phyloP scores from a whole-genome alignment of 306 rosid genomes.

The Ormosia semicastrata region DNA sequence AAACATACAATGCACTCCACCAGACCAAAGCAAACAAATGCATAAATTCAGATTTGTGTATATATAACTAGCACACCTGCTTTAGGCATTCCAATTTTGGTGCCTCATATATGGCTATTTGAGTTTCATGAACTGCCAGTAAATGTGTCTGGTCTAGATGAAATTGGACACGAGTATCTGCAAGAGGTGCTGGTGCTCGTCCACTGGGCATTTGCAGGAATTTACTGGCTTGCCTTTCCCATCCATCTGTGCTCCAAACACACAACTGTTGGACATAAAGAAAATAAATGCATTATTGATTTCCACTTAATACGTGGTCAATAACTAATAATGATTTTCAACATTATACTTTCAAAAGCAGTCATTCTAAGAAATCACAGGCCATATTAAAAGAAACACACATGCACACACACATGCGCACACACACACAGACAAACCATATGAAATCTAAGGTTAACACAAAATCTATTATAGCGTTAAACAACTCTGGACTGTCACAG shows the following conservation, averaged over 20 bases:
- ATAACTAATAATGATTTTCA: not conserved
- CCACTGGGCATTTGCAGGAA: conserved; percentile 73
- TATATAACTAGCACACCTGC: conserved; percentile 58
- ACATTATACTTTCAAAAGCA: not conserved
- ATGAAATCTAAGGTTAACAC: not conserved
- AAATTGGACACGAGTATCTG: conserved; percentile 92
- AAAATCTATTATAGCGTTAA: not conserved
- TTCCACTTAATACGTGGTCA: not conserved
- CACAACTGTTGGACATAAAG: conserved; percentile 66
- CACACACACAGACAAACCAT: not conserved
- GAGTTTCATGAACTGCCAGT: conserved; percentile 92
- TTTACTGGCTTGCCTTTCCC: conserved; percentile 87
- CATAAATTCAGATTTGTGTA: not conserved
- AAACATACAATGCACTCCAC: not conserved
- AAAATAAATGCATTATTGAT: not conserved
- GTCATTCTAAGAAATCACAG: not conserved
- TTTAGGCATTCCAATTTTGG: conserved; percentile 85
- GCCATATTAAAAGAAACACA: not conserved
- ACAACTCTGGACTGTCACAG: not conserved
- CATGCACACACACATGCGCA: not conserved
- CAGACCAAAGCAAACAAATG: conserved; percentile 16
- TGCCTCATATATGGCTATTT: conserved; percentile 91
- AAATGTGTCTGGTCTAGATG: conserved; percentile 90
- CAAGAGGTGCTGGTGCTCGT: conserved; percentile 70
- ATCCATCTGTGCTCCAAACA: conserved; percentile 95